phyloP scores from a whole-genome alignment of 257 asterid species.

The Ilex asprella region DNA sequence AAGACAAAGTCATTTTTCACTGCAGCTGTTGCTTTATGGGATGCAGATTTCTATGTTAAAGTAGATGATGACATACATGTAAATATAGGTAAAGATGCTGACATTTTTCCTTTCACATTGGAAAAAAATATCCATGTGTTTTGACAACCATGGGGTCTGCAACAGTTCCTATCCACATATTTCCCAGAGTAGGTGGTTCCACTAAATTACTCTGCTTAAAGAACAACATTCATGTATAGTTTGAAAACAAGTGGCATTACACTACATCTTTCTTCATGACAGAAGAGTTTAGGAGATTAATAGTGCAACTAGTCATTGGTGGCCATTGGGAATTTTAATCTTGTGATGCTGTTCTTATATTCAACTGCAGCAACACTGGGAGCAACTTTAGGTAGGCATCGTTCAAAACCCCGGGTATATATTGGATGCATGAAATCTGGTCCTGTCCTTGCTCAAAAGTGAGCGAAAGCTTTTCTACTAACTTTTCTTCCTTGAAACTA shows the following conservation, averaged over 20 bases:
- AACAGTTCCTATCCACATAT: too few relatives aligned
- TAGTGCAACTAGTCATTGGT: too few relatives aligned
- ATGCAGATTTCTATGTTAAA: neutral
- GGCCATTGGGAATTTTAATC: neutral
- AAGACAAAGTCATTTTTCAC: neutral
- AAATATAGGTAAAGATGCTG: neutral
- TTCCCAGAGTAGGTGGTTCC: too few relatives aligned
- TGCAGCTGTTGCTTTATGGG: neutral
- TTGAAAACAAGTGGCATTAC: too few relatives aligned
- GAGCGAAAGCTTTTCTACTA: neutral
- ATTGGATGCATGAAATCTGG: neutral
- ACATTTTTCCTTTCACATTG: neutral
- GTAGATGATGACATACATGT: neutral
- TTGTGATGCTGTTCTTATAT: slow-evolving; percentile 3
- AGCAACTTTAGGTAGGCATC: neutral
- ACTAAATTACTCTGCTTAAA: too few relatives aligned
- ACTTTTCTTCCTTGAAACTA: neutral
- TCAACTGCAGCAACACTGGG: slow-evolving; percentile 46
- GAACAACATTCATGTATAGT: too few relatives aligned
- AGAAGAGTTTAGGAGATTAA: neutral
- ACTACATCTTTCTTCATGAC: neutral
- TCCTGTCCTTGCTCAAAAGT: neutral
- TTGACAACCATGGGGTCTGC: too few relatives aligned
- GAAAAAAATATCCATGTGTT: too few relatives aligned
- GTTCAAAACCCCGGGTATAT: neutral